These are phyloP conservation scores for Lachnum nothofagi DNA, from an alignment of 2,329 filamentous ascomycete species.

Conservation along the genomic window DNA sequence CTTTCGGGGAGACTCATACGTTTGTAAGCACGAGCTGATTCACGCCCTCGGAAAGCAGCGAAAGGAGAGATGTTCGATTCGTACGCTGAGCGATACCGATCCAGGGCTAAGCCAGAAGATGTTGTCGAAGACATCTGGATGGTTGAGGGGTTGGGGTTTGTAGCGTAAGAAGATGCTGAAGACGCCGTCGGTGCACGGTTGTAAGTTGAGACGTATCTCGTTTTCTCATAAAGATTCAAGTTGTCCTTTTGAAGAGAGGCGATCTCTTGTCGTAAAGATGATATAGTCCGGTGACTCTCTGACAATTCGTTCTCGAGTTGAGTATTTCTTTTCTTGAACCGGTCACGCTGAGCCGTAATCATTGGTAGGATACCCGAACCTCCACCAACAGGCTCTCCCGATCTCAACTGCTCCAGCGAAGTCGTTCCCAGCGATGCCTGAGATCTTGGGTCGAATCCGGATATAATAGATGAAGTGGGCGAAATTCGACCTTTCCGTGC, in stretches of 20 bases:
- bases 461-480: slow-evolving; percentile 96
- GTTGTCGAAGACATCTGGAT: slow-evolving; percentile 56
- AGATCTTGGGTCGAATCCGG: slow-evolving; percentile 75
- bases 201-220: slow-evolving; percentile 90
- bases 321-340: slow-evolving; percentile 92
- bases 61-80: slow-evolving; percentile 95
- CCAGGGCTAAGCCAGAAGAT: slow-evolving; percentile 62
- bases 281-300: slow-evolving; percentile 74
- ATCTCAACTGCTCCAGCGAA: slow-evolving; percentile 53
- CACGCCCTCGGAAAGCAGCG: slow-evolving; percentile 88
- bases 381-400: slow-evolving; percentile 61
- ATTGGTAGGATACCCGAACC: slow-evolving; percentile 91
- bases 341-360: slow-evolving; percentile 95
- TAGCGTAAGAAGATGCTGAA: slow-evolving; percentile 60
- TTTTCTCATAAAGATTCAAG: slow-evolving; percentile 93
- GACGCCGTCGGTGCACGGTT: slow-evolving; percentile 62
- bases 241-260: slow-evolving; percentile 94
- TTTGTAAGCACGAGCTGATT: slow-evolving; percentile 84
- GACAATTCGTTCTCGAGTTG: slow-evolving; percentile 88
- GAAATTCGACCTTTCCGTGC: slow-evolving; percentile 66
- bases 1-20: slow-evolving; percentile 90
- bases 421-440: slow-evolving; percentile 38
- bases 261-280: slow-evolving; percentile 83
- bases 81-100: slow-evolving; percentile 86
- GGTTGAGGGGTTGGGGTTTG: slow-evolving; percentile 71